Percentiles rank a stretch among this genome's conserved stretches.
Conservation (phyloP, 1,284 basidiomycete species). For the Xerocomus nothofagi region DNA sequence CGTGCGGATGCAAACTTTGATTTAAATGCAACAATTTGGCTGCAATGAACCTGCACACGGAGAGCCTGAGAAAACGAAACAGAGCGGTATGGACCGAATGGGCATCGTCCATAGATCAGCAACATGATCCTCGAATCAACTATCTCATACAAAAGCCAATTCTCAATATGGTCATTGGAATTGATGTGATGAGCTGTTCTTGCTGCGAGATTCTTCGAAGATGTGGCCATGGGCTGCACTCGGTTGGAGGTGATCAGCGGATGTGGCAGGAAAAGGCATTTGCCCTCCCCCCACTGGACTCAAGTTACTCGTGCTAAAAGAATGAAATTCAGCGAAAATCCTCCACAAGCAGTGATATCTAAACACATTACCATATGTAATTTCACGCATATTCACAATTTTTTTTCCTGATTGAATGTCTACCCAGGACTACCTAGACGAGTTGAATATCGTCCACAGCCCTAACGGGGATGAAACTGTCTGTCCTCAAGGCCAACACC, state of each 20-base stretch:
- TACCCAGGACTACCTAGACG: neutral
- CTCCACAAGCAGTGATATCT: conserved; percentile 9
- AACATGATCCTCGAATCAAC: conserved; percentile 7
- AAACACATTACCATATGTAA: conserved; percentile 1
- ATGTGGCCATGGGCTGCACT: conserved; percentile 7
- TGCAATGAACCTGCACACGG: conserved; percentile 5
- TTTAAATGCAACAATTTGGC: conserved; percentile 1
- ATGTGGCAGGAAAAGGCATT: conserved; percentile 1
- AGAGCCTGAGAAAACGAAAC: conserved; percentile 21
- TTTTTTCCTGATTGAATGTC: neutral
- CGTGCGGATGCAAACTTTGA: conserved; percentile 4
- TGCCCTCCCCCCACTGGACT: neutral
- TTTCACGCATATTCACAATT: neutral
- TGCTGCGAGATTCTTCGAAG: conserved; percentile 11
- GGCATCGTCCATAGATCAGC: conserved; percentile 5
- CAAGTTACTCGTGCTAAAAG: conserved; percentile 3
- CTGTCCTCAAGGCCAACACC: conserved; percentile 11
- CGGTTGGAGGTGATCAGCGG: conserved; percentile 1
- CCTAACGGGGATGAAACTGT: conserved; percentile 7
- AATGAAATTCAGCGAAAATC: conserved; percentile 5
- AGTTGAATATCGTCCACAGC: conserved; percentile 6
- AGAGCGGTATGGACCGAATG: conserved; percentile 15
- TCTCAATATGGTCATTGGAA: conserved; percentile 7
- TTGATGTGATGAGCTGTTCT: conserved; percentile 8
- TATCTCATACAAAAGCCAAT: conserved; percentile 12